These are phyloP conservation scores for Candida wancherniae DNA, from an alignment of 805 yeast species.

Conservation along the genomic window DNA sequence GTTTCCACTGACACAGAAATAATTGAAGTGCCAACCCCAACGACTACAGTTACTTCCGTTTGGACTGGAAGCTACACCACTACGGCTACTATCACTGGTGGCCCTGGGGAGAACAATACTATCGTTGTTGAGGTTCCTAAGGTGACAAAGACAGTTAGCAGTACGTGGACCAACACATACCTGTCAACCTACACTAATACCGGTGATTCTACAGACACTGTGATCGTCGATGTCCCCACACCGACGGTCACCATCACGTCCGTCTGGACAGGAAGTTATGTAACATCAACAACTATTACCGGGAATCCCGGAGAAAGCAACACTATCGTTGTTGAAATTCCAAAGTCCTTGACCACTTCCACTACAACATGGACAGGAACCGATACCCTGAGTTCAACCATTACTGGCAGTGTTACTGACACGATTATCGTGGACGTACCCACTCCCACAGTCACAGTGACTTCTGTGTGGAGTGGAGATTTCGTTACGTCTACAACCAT, in stretches of 20 bases:
- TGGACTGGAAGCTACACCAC: constrained; percentile 5
- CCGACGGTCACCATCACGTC: constrained; percentile 12
- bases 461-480: constrained; percentile 8
- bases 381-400: constrained; percentile 12
- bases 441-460: constrained; percentile 6
- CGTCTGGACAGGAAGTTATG: constrained; percentile 5
- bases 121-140: constrained; percentile 9
- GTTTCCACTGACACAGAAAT: constrained; percentile 2
- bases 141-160: constrained; percentile 5
- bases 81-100: constrained; percentile 5
- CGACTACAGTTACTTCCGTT: constrained; percentile 6
- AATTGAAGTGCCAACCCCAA: constrained; percentile 8
- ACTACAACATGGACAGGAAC: constrained; percentile 14
- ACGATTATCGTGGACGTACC: constrained; percentile 11
- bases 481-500: constrained; percentile 1
- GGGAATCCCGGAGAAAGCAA: constrained; percentile 5
- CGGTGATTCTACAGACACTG: constrained; percentile 4
- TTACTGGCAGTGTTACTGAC: constrained; percentile 1
- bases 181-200: constrained; percentile 2
- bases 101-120: constrained; percentile 9
- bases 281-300: constrained; percentile 3
- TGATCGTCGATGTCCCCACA: constrained; percentile 14
- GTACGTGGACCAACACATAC: constrained; percentile 10
- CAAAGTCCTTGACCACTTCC: constrained; percentile 12
- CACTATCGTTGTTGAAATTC: constrained; percentile 15